These are phyloP conservation scores for Calonectria pseudoreteaudii DNA, from an alignment of 2,329 filamentous ascomycete species.

Conservation along the genomic window DNA sequence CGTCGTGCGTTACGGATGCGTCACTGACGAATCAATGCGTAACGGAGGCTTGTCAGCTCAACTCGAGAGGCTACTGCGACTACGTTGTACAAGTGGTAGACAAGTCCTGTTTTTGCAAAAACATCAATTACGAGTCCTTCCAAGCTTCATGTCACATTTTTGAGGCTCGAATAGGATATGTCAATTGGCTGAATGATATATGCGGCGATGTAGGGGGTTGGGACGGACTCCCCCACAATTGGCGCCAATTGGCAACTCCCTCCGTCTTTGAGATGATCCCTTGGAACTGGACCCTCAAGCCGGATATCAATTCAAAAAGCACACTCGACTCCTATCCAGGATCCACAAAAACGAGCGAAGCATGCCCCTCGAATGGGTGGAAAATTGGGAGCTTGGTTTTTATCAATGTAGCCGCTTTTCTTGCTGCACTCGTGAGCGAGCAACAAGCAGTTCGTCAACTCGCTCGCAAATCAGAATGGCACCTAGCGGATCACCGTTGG, in stretches of 20 bases:
- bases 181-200: conserved; percentile 2
- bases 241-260: not conserved
- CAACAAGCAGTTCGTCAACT: not conserved
- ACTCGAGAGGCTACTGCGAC: conserved; percentile 5
- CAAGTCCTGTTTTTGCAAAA: not conserved
- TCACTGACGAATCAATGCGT: not conserved
- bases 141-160: not conserved
- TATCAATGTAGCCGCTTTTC: conserved; percentile 2
- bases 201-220: conserved; percentile 3
- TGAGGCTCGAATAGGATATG: not conserved
- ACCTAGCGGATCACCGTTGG: not conserved
- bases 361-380: not conserved
- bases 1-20: not conserved
- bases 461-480: accelerated
- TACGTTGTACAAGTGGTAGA: not conserved
- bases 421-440: not conserved
- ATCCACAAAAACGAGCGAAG: accelerated
- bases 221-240: conserved; percentile 4
- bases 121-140: conserved; percentile 7
- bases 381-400: conserved; percentile 19
- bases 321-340: accelerated
- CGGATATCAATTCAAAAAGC: not conserved
- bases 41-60: conserved; percentile 3
- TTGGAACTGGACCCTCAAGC: conserved; percentile 25
- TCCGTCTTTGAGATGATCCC: conserved; percentile 25